Evolutionary conservation across 495 filamentous ascomycete species (phyloP).

Genomic region (Immersiella caudata): DNA sequence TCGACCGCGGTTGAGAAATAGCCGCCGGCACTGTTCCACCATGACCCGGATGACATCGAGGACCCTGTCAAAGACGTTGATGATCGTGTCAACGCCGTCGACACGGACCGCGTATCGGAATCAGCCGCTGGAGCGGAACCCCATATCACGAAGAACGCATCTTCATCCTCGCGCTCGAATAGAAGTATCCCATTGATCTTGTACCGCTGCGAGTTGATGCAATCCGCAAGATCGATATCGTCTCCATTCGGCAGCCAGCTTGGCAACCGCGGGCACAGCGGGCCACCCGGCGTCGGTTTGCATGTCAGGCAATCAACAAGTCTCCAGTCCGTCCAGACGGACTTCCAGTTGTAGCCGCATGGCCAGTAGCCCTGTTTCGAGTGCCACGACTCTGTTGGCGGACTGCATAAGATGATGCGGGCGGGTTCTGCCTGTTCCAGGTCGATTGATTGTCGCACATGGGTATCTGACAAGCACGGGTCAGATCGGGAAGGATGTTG

Average conservation of each 20-base stretch:
- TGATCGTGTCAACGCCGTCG: neutral
- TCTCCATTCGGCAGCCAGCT: conserved; percentile 1
- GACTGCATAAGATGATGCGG: neutral
- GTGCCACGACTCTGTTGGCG: conserved; percentile 13
- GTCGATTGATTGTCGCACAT: neutral
- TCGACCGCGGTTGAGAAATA: conserved; percentile 13
- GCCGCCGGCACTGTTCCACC: conserved; percentile 13
- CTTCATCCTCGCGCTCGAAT: neutral
- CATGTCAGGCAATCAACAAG: neutral
- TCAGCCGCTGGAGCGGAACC: neutral
- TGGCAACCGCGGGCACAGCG: neutral
- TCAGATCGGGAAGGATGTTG: neutral
- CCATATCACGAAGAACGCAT: conserved; percentile 11
- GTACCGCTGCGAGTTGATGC: neutral
- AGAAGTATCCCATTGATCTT: neutral
- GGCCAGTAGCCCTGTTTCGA: conserved; percentile 4
- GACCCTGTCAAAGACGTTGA: neutral
- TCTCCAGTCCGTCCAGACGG: neutral
- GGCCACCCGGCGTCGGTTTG: neutral
- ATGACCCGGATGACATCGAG: neutral
- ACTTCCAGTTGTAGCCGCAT: conserved; percentile 1
- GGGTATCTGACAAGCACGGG: neutral
- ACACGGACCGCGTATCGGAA: neutral
- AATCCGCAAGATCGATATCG: neutral
- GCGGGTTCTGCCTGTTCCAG: neutral